Evolutionary conservation across 179 eudicot species (phyloP), one percentile per base, ranked within the genome.

Genomic region (Silene noctiflora): DNA sequence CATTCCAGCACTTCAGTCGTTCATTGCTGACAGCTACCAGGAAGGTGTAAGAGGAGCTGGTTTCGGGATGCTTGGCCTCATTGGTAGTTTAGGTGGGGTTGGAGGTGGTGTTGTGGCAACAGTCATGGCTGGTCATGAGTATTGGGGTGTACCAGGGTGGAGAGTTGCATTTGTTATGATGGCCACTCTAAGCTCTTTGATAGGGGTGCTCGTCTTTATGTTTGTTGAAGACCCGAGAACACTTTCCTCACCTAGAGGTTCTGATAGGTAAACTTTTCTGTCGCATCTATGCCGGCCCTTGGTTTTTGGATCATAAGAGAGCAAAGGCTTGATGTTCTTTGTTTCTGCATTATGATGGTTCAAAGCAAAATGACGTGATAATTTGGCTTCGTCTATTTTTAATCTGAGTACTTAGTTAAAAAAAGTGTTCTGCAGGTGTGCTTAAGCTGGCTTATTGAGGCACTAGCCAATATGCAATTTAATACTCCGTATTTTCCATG

Each of bases 91-190:
- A 17, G 97, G 98, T 65, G 97, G 96, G 17, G 85, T 94, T 27
- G 94, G 97, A 14, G 98, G 98, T 56, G 97, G 97, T 48, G 97
- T 87, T 60, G 78, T 89, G 60, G 97, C 98, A 0, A 92, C 97
- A 0, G 83, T 92, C 53, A 90, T 94, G 96, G 97, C 98, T 17
- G 94, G 94, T 59, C 75, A 87, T 22, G 87, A 88, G 78, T 90
- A 78, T 33, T 90, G 85, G 89, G 97, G 96, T 1, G 69, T 90
- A 31, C 95, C 93, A 0, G 97, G 98, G 27, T 94, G 98, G 97
- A 84, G 98, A 19, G 88, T 81, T 67, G 93, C 97, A 22, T 94
- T 94, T 56, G 58, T 87, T 63, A 69, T 92, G 79, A 89, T 92
- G 90, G 97, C 96, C 13, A 56, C 73, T 19, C 71, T 92, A 81